Evolutionary conservation across 106 monocot species (phyloP).

Genomic region (Posidonia australis): DNA sequence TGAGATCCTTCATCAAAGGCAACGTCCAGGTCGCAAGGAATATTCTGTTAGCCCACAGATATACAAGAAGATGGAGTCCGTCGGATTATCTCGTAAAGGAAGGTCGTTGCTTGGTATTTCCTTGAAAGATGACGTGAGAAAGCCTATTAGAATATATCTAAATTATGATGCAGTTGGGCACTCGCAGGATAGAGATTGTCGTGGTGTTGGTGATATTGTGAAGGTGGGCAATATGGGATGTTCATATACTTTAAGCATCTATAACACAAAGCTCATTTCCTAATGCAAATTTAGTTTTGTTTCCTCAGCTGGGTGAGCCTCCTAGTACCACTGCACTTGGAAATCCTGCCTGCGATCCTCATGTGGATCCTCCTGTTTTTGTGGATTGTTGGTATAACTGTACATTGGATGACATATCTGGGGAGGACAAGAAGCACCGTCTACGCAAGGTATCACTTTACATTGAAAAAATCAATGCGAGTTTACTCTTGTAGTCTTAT

Average conservation of each 20-base stretch:
- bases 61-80: conserved; percentile 29
- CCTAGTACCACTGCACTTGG: conserved; percentile 27
- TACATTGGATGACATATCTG: conserved; percentile 82
- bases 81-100: conserved; percentile 26
- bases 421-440: conserved; percentile 77
- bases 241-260: background rate
- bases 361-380: conserved; percentile 69
- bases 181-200: conserved; percentile 83
- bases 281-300: conserved; percentile 3
- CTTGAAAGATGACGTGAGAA: conserved; percentile 34
- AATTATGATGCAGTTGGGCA: conserved; percentile 98
- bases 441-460: conserved; percentile 68
- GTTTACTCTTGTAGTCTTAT: background rate
- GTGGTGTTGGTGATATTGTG: conserved; percentile 66
- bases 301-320: conserved; percentile 80
- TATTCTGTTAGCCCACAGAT: conserved; percentile 89
- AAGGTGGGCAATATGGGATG: conserved; percentile 31
- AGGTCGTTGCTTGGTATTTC: conserved; percentile 56
- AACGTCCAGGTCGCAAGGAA: conserved; percentile 63
- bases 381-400: conserved; percentile 98
- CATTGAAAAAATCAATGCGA: background rate
- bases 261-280: background rate
- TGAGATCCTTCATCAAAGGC: conserved; percentile 78
- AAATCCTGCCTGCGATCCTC: conserved; percentile 61
- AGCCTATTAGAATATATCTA: conserved; percentile 84